A percentile compares a stretch with the other conserved stretches of the same genome.
Conservation (phyloP, 2,329 filamentous ascomycete species). For the Massarina eburnea region DNA sequence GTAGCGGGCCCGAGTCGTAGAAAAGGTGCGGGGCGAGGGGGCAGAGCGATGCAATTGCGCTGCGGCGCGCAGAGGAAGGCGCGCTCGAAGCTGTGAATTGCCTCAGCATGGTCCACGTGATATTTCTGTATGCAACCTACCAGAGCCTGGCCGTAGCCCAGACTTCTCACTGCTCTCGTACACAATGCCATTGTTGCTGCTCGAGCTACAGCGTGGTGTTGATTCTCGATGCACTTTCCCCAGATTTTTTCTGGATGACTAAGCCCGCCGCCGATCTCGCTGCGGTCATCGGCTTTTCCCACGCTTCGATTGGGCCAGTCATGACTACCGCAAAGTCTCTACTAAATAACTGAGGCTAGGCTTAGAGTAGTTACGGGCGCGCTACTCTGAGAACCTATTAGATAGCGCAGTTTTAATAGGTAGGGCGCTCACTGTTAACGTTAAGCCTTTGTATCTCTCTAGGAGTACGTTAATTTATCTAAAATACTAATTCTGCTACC, state of each 20-base stretch:
- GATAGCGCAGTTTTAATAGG: too few relatives aligned
- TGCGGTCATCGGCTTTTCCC: slow-evolving; percentile 31
- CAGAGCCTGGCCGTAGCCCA: slow-evolving; percentile 32
- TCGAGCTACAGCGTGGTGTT: slow-evolving; percentile 16
- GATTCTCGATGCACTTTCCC: slow-evolving; percentile 19
- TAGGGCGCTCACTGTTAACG: too few relatives aligned
- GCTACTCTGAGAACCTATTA: too few relatives aligned
- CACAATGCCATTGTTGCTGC: slow-evolving; percentile 39
- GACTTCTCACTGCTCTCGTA: slow-evolving; percentile 35
- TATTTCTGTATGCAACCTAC: slow-evolving; percentile 20
- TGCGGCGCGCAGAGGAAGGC: slow-evolving; percentile 27
- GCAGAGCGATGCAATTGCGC: slow-evolving; percentile 25
- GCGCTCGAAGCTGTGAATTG: slow-evolving; percentile 23
- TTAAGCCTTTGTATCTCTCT: too few relatives aligned
- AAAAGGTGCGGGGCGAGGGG: slow-evolving; percentile 29
- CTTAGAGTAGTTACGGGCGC: neutral
- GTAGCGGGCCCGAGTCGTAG: slow-evolving; percentile 20
- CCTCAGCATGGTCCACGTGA: neutral
- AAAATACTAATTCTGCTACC: too few relatives aligned
- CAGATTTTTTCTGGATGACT: slow-evolving; percentile 23
- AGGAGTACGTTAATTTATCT: too few relatives aligned
- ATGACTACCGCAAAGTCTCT: slow-evolving; percentile 22
- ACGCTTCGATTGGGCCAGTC: slow-evolving; percentile 26
- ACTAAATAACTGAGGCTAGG: slow-evolving; percentile 20
- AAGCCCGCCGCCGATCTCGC: slow-evolving; percentile 33